Evolutionary conservation across 225 moss, liverwort and hornwort species (phyloP), one percentile per base, ranked within the genome.

Genomic region (Marchantia paleacea): DNA sequence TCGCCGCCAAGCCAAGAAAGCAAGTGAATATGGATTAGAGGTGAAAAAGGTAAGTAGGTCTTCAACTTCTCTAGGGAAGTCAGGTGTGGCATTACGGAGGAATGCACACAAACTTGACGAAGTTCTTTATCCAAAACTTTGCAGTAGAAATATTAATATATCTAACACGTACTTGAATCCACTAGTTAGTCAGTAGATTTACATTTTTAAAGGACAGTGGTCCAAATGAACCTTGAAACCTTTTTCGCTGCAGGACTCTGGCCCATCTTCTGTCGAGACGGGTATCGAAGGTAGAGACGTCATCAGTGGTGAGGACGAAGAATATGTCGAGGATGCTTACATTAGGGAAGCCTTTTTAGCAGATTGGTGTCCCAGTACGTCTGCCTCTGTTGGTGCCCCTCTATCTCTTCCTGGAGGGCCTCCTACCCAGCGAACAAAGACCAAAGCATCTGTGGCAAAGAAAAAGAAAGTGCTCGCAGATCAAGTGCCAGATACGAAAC

Each of bases 1-100:
- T 81, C 88, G 86, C 72, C 89, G 88, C 55, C 83, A 88, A 76
- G 86, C 69, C n/a, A 85, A 80, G 72, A 85, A 86, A 75, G 81
- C 72, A 26, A 76, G 57, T 31, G 62, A 55, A 20, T 66, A 78
- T 31, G 26, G 73, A 64, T 25, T 50, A 16, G 54, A 84, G 57
- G 57, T 55, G 49, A 79, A 55, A 13, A 68, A 76, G 80, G 82
- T 83, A 72, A 52, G 54, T 54, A 18, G 51, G 51, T 72, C n/a
- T 20, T n/a, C 6, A 70, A 19, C 49, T 20, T 72, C 16, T 22
- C 31, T 12, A 72, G 50, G 18, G 47, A 39, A 52, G 51, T 12
- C 31, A 51, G 50, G 3, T 24, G 51, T 0, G 50, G 72, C 72
- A n/a, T 24, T 20, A 72, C 11, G 72, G 52, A 51, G 16, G 9